These are phyloP conservation scores for Colletotrichum neosansevieriae DNA, from an alignment of 2,329 filamentous ascomycete species.

Conservation along the genomic window DNA sequence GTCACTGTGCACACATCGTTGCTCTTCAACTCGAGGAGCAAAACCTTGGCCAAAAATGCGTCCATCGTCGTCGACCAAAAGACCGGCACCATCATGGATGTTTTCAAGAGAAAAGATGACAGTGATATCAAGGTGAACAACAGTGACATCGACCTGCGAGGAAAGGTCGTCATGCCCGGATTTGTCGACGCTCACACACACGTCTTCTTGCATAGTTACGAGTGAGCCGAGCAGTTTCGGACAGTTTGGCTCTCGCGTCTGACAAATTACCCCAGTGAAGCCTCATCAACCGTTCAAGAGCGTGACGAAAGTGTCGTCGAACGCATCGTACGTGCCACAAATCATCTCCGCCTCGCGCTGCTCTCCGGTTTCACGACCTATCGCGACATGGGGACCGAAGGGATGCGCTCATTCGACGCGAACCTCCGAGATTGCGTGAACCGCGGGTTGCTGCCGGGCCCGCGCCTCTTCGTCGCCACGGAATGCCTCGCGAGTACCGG, in stretches of 20 bases:
- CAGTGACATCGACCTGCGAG: constrained; percentile 65
- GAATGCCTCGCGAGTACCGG: constrained; percentile 62
- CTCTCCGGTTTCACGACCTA: constrained; percentile 71
- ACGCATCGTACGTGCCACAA: constrained; percentile 64
- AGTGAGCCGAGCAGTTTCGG: constrained; percentile 43
- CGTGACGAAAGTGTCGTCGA: constrained; percentile 70
- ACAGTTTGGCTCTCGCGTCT: background rate
- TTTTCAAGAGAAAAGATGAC: constrained; percentile 46
- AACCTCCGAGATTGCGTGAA: constrained; percentile 66
- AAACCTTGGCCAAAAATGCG: constrained; percentile 53
- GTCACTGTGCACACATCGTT: constrained; percentile 58
- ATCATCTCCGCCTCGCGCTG: constrained; percentile 64
- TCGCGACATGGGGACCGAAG: constrained; percentile 67
- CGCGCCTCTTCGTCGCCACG: constrained; percentile 67
- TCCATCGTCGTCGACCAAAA: constrained; percentile 56
- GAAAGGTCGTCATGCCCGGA: constrained; percentile 63
- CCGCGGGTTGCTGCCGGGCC: constrained; percentile 65
- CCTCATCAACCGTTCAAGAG: constrained; percentile 58
- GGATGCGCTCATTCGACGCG: constrained; percentile 61
- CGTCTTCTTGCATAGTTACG: constrained; percentile 66
- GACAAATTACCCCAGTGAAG: constrained; percentile 22
- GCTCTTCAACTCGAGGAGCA: constrained; percentile 60
- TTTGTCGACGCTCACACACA: constrained; percentile 68
- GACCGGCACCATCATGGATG: constrained; percentile 55
- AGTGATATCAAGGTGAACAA: constrained; percentile 44